Evolutionary conservation across 2,329 filamentous ascomycete species (phyloP).

Genomic region (Pseudogymnoascus sp.): DNA sequence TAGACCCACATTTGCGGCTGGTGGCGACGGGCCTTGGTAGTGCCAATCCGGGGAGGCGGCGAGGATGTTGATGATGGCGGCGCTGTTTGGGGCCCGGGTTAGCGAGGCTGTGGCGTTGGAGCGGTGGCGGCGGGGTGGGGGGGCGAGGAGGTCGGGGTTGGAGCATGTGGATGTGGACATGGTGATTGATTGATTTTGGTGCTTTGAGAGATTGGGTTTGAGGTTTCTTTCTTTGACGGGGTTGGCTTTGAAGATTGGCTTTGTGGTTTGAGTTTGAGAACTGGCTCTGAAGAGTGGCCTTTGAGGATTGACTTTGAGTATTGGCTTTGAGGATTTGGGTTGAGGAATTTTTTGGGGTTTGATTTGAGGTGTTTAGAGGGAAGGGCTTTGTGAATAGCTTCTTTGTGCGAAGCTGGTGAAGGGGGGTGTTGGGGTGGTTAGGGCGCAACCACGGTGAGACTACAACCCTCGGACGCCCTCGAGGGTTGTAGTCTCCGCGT

Average conservation of each 20-base stretch:
- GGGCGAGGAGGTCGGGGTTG: too few species aligned
- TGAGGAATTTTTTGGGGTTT: not conserved
- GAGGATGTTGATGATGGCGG: too few species aligned
- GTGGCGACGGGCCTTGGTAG: too few species aligned
- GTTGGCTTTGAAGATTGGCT: not conserved
- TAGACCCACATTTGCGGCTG: too few species aligned
- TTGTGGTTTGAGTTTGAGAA: not conserved
- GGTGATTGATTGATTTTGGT: too few species aligned
- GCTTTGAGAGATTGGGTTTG: not conserved
- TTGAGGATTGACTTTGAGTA: too few species aligned
- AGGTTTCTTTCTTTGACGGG: not conserved
- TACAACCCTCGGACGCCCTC: not conserved
- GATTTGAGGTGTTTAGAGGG: not conserved
- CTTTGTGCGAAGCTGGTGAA: not conserved
- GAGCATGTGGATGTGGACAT: too few species aligned
- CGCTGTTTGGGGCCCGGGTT: not conserved
- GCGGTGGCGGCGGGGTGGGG: too few species aligned
- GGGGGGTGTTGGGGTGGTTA: not conserved
- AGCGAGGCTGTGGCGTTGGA: too few species aligned
- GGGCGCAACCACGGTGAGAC: not conserved
- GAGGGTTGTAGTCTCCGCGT: not conserved
- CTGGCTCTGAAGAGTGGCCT: not conserved
- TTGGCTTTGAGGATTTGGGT: too few species aligned
- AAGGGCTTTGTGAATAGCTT: not conserved
- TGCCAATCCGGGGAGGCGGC: too few species aligned